These are phyloP conservation scores for Paradendryphiella salina DNA, from an alignment of 2,329 filamentous ascomycete genomes.

Conservation along the genomic window DNA sequence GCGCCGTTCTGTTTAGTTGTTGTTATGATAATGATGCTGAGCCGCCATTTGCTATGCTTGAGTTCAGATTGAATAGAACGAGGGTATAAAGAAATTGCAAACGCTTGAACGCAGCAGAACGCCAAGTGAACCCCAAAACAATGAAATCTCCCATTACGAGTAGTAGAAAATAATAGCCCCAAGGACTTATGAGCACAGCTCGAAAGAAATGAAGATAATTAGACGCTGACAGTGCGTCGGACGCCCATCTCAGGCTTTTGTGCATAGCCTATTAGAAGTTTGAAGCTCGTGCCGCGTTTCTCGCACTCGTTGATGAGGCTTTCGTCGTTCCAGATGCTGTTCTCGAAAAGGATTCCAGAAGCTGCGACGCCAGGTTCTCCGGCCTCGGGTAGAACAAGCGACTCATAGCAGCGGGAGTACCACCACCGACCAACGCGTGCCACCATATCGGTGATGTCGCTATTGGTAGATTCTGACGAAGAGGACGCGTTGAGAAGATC, in stretches of 20 bases:
- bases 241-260: slow-evolving; percentile 67
- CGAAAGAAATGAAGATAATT: slow-evolving; percentile 27
- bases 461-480: slow-evolving; percentile 61
- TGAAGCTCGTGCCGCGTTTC: slow-evolving; percentile 81
- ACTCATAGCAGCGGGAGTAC: slow-evolving; percentile 93
- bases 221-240: slow-evolving; percentile 56
- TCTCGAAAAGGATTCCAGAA: slow-evolving; percentile 48
- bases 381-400: slow-evolving; percentile 53
- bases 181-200: slow-evolving; percentile 42
- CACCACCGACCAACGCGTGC: slow-evolving; percentile 92
- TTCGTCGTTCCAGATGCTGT: slow-evolving; percentile 78
- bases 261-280: slow-evolving; percentile 88
- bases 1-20: slow-evolving; percentile 24
- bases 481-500: slow-evolving; percentile 41
- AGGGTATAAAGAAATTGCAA: slow-evolving; percentile 41
- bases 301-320: slow-evolving; percentile 81
- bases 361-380: slow-evolving; percentile 42
- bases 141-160: slow-evolving; percentile 19
- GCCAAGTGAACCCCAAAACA: slow-evolving; percentile 12
- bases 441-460: slow-evolving; percentile 89
- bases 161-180: slow-evolving; percentile 21
- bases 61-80: slow-evolving; percentile 16
- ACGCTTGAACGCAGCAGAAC: slow-evolving; percentile 45
- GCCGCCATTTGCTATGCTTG: slow-evolving; percentile 38
- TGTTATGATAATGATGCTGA: slow-evolving; percentile 28